Conservation (phyloP, 1,139 yeast species). For the Taphrina pruni region DNA sequence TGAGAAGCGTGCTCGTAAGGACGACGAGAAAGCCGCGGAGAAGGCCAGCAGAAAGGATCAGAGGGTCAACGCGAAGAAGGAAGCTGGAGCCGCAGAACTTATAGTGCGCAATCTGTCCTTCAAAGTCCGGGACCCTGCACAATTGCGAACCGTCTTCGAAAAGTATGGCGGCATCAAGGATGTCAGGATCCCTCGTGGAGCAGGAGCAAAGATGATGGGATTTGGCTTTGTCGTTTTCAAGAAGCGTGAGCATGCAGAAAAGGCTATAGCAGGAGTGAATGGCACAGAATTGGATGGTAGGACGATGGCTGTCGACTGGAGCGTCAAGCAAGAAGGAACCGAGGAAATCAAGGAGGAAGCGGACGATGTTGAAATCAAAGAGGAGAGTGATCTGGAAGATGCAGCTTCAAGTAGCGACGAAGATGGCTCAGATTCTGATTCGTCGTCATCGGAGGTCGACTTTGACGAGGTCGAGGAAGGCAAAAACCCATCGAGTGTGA, state of each 20-base stretch:
- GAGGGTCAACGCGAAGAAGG: constrained; percentile 46
- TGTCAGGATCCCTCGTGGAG: constrained; percentile 85
- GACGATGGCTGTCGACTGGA: constrained; percentile 92
- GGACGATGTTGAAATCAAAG: constrained; percentile 49
- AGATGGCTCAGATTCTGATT: constrained; percentile 49
- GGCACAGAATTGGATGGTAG: constrained; percentile 87
- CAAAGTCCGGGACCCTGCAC: constrained; percentile 83
- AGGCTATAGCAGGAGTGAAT: constrained; percentile 73
- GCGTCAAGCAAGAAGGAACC: constrained; percentile 83
- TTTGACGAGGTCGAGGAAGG: constrained; percentile 45
- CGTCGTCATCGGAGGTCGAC: constrained; percentile 47
- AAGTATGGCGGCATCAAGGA: constrained; percentile 87
- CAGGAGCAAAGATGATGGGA: constrained; percentile 89
- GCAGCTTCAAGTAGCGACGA: constrained; percentile 49
- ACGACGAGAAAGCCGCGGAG: constrained; percentile 47
- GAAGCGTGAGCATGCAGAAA: constrained; percentile 75
- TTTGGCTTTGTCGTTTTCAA: constrained; percentile 95
- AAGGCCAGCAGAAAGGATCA: constrained; percentile 47
- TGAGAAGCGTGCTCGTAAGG: constrained; percentile 84
- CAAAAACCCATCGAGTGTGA: constrained; percentile 10
- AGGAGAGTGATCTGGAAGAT: constrained; percentile 49
- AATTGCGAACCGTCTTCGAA: constrained; percentile 69
- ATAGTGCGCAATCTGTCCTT: constrained; percentile 93
- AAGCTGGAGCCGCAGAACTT: constrained; percentile 51
- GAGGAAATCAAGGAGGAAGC: constrained; percentile 49